Base-by-base conservation (phyloP, 2,329 filamentous ascomycete species). In the Dactylonectria estremocensis region DNA sequence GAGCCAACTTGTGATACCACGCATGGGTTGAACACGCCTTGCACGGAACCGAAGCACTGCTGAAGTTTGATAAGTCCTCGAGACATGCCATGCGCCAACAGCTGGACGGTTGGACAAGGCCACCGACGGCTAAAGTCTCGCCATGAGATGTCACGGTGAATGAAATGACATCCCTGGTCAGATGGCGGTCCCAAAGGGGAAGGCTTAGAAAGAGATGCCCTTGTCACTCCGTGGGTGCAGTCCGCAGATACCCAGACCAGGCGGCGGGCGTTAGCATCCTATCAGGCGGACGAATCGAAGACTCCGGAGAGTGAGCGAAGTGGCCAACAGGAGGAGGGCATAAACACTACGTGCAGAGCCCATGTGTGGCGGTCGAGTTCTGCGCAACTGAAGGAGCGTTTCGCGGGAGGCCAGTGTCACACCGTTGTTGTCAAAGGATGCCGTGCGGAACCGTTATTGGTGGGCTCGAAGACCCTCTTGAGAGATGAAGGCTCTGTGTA, bases 101-200 rank as follows among this genome's bases (percentile, higher is more conserved):
- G 13, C 50, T 16, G 48, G 35, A 28, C 28, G 24, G 24, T 7
- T 28, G 24, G 48, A 52, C 37, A 56, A 50, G 52, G 52, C 50
- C 49, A 64, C 55, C 22, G 10, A 56, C 55, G 65, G 54, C 54
- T 67, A 59, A 65, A 70, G 61, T 75, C 67, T 74, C 66, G 50
- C 67, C 54, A 73, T 69, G 57, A 73, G 48, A 59, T 52, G 72
- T 58, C 52, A 56, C 55, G 60, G 54, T 72, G 68, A 68, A 59
- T 55, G 63, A 59, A 69, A 61, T 59, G 61, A 57, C 57, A 33
- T 66, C 54, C 72, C 69, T 52, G 62, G 67, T 74, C 72, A 76
- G 68, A 70, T 76, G 73, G 70, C 65, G 72, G 60, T 61, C 70
- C 64, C 54, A 66, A 75, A 73, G 31, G 61, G 73, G 73, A 74